These are phyloP conservation scores for Pterocarpus santalinus DNA, from an alignment of 306 rosid species.

Conservation along the genomic window DNA sequence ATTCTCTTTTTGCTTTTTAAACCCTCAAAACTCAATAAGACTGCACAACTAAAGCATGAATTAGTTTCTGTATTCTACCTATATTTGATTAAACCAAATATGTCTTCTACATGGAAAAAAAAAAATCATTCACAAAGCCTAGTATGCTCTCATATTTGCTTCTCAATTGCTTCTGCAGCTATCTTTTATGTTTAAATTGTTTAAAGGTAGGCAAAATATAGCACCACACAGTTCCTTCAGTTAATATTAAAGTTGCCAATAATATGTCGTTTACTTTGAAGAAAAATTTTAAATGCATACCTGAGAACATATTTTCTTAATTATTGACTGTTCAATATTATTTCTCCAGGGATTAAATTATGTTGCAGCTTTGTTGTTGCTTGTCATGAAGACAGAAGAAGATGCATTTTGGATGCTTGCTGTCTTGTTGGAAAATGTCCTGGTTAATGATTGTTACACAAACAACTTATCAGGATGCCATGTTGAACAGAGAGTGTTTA, in stretches of 20 bases:
- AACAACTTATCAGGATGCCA: conserved; percentile 97
- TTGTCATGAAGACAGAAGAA: conserved; percentile 98
- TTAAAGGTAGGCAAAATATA: not conserved
- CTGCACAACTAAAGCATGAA: not conserved
- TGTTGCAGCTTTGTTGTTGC: conserved; percentile 93
- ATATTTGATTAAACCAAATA: not conserved
- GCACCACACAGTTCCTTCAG: not conserved
- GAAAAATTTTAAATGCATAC: conserved; percentile 12
- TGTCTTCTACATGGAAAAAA: not conserved
- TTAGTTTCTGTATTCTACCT: conserved; percentile 5
- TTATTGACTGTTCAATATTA: conserved; percentile 34
- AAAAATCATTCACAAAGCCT: not conserved
- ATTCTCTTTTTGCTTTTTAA: conserved; percentile 1
- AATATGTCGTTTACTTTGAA: conserved; percentile 19
- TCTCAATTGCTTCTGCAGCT: not conserved
- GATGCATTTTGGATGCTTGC: conserved; percentile 99
- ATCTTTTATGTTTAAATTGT: not conserved
- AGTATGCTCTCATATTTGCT: not conserved
- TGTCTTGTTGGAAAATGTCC: conserved; percentile 90
- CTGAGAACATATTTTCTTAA: conserved; percentile 35
- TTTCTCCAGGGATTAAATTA: conserved; percentile 91
- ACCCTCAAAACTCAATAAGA: not conserved
- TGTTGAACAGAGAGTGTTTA: conserved; percentile 97
- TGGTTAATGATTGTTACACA: conserved; percentile 95
- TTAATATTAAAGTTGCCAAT: conserved; percentile 10